These are phyloP conservation scores for Psophocarpus tetragonolobus DNA, from an alignment of 306 rosid species.

Conservation along the genomic window DNA sequence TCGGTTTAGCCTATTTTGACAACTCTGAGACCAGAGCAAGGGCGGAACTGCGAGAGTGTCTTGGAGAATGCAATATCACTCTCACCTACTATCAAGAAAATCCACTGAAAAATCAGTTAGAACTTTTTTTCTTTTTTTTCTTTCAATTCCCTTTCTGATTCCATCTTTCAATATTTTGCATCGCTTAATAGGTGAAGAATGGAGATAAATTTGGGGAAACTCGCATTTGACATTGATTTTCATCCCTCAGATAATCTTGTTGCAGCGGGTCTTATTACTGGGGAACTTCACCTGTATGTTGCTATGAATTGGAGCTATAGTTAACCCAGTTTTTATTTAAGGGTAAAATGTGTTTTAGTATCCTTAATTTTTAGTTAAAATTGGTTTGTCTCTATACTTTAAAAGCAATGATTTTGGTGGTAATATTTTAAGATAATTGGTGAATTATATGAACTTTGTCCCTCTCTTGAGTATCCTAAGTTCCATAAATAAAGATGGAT, in stretches of 20 bases:
- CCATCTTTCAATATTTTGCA: background rate
- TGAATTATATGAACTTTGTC: background rate
- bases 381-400: background rate
- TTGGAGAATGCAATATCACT: too few relatives aligned
- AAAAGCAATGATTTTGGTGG: background rate
- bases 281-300: constrained; percentile 68
- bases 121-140: too few relatives aligned
- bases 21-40: too few relatives aligned
- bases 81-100: too few relatives aligned
- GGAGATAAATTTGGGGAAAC: constrained; percentile 72
- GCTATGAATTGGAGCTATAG: background rate
- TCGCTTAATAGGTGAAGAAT: constrained; percentile 26
- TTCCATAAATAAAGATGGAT: background rate
- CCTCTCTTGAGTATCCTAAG: background rate
- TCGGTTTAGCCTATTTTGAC: too few relatives aligned
- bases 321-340: background rate
- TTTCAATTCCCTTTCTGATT: background rate
- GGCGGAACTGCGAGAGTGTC: too few relatives aligned
- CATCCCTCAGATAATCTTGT: constrained; percentile 70
- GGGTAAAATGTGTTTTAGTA: background rate
- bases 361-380: background rate
- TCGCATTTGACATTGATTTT: constrained; percentile 78
- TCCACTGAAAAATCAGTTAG: too few relatives aligned
- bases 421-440: background rate
- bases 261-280: constrained; percentile 63